Evolutionary conservation across 768 basidiomycete genomes (phyloP), one percentile per base, ranked within the genome.

Genomic region (Astraeus odoratus): DNA sequence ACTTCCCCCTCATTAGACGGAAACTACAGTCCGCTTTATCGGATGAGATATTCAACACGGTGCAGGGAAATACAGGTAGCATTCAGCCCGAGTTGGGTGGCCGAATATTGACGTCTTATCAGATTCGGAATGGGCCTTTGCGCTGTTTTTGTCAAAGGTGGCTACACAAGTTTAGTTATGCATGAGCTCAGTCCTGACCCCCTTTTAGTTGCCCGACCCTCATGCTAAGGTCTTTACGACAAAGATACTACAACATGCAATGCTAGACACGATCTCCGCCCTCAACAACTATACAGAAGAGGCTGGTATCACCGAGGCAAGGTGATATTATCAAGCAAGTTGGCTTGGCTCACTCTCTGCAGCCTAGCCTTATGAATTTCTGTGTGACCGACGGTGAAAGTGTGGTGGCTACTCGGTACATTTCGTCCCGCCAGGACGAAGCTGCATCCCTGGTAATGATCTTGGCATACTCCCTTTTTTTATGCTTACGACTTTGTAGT

Each of bases 41-140:
- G 0, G 94, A 99, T 59, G 80, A 83, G 48, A 75, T 91, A 29
- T 99, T 91, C 67, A 73, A 88, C 43, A 75, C 80, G 54, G 92
- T 94, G 1, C 82, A 86, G 46, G 96, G 96, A 43, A 94, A 97
- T 57, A 98, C 96, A 22, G 90, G 89, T 86, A 53, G 25, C 24
- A 26, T 42, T 16, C 33, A 3, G 16, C 16, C 22, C 31, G 8
- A 13, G 6, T 25, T 13, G 15, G 33, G 10, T 24, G 15, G 37
- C 25, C 15, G 16, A 34, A 26, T 37, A 22, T 43, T 35, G 35
- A 44, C 38, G 12, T 41, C 31, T 41, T 22, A n/a, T 46, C 51
- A 86, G 95, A 99, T 66, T 94, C 91, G 3, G 94, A 99, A 71
- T 97, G 94, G 93, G 85, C 90, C 5, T 99, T 98, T 60, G 93